Evolutionary conservation across 228 moss, liverwort and hornwort species (phyloP).

Genomic region (Sphagnum magellanicum): DNA sequence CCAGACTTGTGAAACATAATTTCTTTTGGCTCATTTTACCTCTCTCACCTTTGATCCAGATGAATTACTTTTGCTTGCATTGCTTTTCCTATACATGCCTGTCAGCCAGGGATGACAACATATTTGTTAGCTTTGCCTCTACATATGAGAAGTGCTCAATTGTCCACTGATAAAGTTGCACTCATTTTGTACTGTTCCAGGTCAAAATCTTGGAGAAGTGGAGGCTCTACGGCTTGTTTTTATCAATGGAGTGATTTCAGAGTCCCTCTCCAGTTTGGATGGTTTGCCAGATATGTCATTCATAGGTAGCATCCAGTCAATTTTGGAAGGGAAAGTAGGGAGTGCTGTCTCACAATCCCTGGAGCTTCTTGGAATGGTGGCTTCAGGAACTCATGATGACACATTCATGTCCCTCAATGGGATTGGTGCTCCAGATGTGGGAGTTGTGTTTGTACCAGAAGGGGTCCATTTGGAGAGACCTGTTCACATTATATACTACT

Average conservation of each 20-base stretch:
- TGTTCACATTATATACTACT: constrained; percentile 73
- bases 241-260: constrained; percentile 64
- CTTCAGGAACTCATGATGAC: constrained; percentile 60
- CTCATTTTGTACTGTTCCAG: constrained; percentile 9
- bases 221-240: constrained; percentile 53
- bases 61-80: no score
- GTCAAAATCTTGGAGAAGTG: constrained; percentile 39
- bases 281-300: constrained; percentile 49
- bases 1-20: no score
- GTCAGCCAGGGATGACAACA: no score
- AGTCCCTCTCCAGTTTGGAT: constrained; percentile 57
- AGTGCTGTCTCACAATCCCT: constrained; percentile 25
- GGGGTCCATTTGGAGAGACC: constrained; percentile 44
- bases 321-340: constrained; percentile 29
- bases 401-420: constrained; percentile 84
- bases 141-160: no score
- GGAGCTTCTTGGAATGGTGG: constrained; percentile 39
- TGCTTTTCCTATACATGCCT: no score
- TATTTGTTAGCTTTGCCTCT: no score
- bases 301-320: constrained; percentile 71
- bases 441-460: constrained; percentile 57
- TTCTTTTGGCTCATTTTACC: no score
- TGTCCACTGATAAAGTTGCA: no score
- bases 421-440: constrained; percentile 67
- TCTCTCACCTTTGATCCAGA: no score